Conservation (phyloP, 805 yeast species). For the Myxozyma neglecta region DNA sequence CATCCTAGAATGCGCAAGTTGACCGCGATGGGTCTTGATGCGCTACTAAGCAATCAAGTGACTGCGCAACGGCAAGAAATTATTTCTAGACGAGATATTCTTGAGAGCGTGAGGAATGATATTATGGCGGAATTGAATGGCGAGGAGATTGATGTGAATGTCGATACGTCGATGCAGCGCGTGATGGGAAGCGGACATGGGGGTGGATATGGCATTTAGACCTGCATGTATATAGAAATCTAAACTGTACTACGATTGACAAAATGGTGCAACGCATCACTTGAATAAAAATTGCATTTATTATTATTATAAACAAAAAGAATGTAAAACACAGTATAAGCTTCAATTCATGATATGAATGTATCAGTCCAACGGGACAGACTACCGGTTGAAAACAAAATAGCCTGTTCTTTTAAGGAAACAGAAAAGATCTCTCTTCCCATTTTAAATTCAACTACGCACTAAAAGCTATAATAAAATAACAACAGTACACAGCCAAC, state of each 20-base stretch:
- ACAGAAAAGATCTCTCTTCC: slow-evolving; percentile 10
- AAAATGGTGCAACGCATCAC: neutral
- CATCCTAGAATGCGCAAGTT: slow-evolving; percentile 76
- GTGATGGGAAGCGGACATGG: slow-evolving; percentile 6
- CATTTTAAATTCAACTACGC: slow-evolving; percentile 18
- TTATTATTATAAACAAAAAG: too few relatives aligned
- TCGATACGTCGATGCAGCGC: slow-evolving; percentile 10
- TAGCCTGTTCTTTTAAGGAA: slow-evolving; percentile 25
- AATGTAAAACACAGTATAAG: neutral
- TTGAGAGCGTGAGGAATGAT: slow-evolving; percentile 13
- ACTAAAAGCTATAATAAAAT: neutral
- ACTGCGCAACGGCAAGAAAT: slow-evolving; percentile 5
- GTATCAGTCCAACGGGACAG: slow-evolving; percentile 31
- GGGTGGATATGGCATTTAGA: slow-evolving; percentile 1
- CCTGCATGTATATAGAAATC: neutral
- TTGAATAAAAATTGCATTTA: neutral
- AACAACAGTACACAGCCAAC: slow-evolving; percentile 4
- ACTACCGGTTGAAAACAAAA: neutral
- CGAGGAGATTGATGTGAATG: slow-evolving; percentile 19
- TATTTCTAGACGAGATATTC: neutral
- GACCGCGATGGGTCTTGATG: slow-evolving; percentile 60
- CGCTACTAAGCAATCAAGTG: slow-evolving; percentile 42
- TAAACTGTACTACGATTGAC: neutral
- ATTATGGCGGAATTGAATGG: slow-evolving; percentile 23
- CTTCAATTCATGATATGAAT: neutral